Percentiles rank a stretch among this genome's conserved stretches.
These are phyloP conservation scores for Trametes elegans DNA, from an alignment of 768 basidiomycete genomes.

Conservation along the genomic window DNA sequence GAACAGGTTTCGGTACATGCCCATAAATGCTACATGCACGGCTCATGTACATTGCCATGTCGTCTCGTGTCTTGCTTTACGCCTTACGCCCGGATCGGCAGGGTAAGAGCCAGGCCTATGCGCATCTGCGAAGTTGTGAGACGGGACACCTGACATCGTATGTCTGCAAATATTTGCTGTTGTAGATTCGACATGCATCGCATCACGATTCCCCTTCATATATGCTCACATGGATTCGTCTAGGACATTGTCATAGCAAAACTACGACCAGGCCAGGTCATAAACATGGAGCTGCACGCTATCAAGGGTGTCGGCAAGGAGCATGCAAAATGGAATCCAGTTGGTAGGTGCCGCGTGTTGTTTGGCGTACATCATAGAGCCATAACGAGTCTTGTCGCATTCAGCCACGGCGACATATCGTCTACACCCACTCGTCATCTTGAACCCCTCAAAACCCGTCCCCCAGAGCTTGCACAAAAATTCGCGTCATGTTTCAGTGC, in stretches of 20 bases:
- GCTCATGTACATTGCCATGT: too few species aligned
- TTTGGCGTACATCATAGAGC: background rate
- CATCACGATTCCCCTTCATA: background rate
- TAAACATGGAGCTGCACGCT: constrained; percentile 86
- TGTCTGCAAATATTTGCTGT: too few species aligned
- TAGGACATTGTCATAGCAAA: constrained; percentile 86
- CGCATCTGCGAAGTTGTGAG: too few species aligned
- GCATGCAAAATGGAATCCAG: constrained; percentile 96
- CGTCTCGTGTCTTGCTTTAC: too few species aligned
- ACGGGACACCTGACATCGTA: too few species aligned
- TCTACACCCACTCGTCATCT: constrained; percentile 76
- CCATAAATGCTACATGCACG: too few species aligned
- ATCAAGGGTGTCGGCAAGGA: constrained; percentile 91
- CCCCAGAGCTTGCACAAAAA: constrained; percentile 75
- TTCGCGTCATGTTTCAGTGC: constrained; percentile 88
- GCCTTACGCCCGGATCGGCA: too few species aligned
- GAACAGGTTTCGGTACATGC: too few species aligned
- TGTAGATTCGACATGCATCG: too few species aligned
- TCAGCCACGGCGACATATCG: constrained; percentile 97
- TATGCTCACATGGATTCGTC: too few species aligned
- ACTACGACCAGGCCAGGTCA: constrained; percentile 84
- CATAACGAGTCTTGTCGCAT: too few species aligned
- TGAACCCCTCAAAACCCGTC: constrained; percentile 70
- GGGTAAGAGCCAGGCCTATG: too few species aligned
- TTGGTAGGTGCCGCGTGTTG: constrained; percentile 52